These are phyloP conservation scores for Lodderomyces margitis DNA, from an alignment of 1,139 yeast species.

Conservation along the genomic window DNA sequence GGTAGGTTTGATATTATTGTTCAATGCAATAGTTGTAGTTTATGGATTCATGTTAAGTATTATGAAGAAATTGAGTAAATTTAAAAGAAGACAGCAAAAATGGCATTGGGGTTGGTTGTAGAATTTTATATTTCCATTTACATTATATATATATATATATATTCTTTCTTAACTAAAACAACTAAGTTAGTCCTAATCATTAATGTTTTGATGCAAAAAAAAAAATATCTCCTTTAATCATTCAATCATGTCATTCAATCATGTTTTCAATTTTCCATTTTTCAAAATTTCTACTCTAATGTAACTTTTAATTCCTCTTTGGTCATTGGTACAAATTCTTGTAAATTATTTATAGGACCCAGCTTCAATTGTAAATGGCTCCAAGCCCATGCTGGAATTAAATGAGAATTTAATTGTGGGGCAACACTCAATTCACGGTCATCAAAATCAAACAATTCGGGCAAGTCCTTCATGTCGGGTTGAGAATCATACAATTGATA, in stretches of 20 bases:
- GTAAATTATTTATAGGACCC: slow-evolving; percentile 21
- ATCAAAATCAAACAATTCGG: slow-evolving; percentile 50
- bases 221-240: no score
- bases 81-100: no score
- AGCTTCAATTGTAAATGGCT: slow-evolving; percentile 28
- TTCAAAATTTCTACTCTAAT: slow-evolving; percentile 24
- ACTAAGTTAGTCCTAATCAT: no score
- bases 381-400: slow-evolving; percentile 43
- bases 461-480: slow-evolving; percentile 44
- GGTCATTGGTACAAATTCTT: slow-evolving; percentile 35
- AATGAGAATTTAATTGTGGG: slow-evolving; percentile 32
- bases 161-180: no score
- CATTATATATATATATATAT: no score
- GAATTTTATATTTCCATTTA: no score
- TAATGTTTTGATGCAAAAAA: no score
- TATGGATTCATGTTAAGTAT: slow-evolving; percentile 77
- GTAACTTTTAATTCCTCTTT: slow-evolving; percentile 35
- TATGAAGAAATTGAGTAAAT: slow-evolving; percentile 29
- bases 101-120: no score
- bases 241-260: not conserved
- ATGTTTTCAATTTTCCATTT: not conserved
- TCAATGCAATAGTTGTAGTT: slow-evolving; percentile 78
- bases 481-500: slow-evolving; percentile 39
- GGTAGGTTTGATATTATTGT: slow-evolving; percentile 68
- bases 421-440: slow-evolving; percentile 46